Conservation (phyloP, 306 rosid species). For the Quercus berberidifolia region DNA sequence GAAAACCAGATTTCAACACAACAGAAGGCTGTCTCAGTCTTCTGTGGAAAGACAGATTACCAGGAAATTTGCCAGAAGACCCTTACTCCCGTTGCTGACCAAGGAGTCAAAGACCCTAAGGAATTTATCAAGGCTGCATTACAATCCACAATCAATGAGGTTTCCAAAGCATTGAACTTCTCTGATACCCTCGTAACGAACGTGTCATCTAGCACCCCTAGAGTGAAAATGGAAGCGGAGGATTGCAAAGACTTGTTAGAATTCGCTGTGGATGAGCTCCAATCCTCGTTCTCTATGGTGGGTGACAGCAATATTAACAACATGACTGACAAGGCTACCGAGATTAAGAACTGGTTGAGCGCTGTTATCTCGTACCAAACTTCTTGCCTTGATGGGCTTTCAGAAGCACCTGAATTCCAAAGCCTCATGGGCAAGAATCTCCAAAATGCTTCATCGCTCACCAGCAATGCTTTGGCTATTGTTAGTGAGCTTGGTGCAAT, state of each 20-base stretch:
- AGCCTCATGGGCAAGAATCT: constrained; percentile 2
- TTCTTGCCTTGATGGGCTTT: constrained; percentile 43
- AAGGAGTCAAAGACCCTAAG: constrained; percentile 30
- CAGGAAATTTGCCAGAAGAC: constrained; percentile 39
- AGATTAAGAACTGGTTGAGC: constrained; percentile 62
- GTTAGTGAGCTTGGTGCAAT: constrained; percentile 24
- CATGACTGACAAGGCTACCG: constrained; percentile 21
- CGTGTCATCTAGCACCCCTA: constrained; percentile 1
- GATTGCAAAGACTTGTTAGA: constrained; percentile 63
- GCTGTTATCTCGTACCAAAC: constrained; percentile 50
- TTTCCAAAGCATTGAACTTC: constrained; percentile 47
- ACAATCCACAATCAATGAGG: constrained; percentile 28
- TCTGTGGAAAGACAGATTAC: constrained; percentile 46
- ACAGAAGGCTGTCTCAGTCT: constrained; percentile 14
- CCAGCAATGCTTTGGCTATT: constrained; percentile 54
- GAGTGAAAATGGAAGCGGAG: constrained; percentile 40
- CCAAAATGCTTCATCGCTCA: constrained; percentile 18
- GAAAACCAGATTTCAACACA: constrained; percentile 3
- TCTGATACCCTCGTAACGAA: constrained; percentile 31
- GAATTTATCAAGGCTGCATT: constrained; percentile 36
- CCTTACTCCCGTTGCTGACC: constrained; percentile 23
- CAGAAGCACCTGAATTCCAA: background rate
- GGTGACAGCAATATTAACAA: constrained; percentile 21
- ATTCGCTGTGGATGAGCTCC: constrained; percentile 39
- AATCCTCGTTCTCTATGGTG: constrained; percentile 22